Conservation (phyloP, 805 yeast genomes). For the Priceomyces carsonii region DNA sequence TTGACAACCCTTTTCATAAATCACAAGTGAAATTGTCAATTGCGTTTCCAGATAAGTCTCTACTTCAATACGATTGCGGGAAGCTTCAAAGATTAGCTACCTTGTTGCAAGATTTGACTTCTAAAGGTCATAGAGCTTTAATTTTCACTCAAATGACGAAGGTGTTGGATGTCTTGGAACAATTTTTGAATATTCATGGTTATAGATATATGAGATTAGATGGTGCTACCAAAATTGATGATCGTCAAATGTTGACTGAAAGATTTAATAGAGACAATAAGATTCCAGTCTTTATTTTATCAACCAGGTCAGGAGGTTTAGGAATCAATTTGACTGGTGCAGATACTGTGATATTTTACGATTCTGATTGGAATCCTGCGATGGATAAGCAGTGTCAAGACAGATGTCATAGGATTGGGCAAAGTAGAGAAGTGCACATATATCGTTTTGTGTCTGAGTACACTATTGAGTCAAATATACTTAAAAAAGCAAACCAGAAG, state of each 20-base stretch:
- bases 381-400: slow-evolving; percentile 99
- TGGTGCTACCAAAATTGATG: slow-evolving; percentile 97
- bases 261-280: slow-evolving; percentile 83
- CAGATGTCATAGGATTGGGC: slow-evolving; percentile 98
- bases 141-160: slow-evolving; percentile 98
- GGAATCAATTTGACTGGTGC: slow-evolving; percentile 99
- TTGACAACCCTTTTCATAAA: slow-evolving; percentile 67
- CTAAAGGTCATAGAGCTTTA: slow-evolving; percentile 89
- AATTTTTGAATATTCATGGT: slow-evolving; percentile 91
- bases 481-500: slow-evolving; percentile 93
- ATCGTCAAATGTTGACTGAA: slow-evolving; percentile 91
- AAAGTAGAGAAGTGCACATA: slow-evolving; percentile 95
- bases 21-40: slow-evolving; percentile 84
- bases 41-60: slow-evolving; percentile 93
- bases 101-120: slow-evolving; percentile 72
- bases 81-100: slow-evolving; percentile 83
- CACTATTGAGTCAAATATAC: slow-evolving; percentile 93
- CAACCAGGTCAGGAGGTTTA: slow-evolving; percentile 97
- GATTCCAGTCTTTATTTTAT: slow-evolving; percentile 87
- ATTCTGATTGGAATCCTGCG: slow-evolving; percentile 99
- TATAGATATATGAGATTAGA: slow-evolving; percentile 92
- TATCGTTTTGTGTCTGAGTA: slow-evolving; percentile 94
- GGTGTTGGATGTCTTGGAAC: slow-evolving; percentile 90
- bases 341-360: slow-evolving; percentile 96
- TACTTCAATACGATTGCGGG: slow-evolving; percentile 95